Evolutionary conservation across 2,329 filamentous ascomycete species (phyloP).

Genomic region (Calonectria hawksworthii): DNA sequence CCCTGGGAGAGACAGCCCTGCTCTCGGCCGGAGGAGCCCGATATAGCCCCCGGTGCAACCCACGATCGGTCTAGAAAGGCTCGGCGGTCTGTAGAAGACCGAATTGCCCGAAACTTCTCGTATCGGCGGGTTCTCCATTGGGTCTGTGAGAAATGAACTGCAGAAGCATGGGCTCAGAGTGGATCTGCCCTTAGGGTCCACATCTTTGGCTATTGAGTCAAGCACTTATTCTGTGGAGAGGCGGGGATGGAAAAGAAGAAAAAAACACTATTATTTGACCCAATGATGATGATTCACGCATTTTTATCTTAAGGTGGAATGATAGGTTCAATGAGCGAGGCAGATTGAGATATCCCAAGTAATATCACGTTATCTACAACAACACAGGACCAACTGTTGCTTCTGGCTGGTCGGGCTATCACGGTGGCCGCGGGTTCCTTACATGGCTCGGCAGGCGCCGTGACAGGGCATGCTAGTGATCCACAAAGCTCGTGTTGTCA

Average conservation of each 20-base stretch:
- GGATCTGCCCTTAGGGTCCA: background rate
- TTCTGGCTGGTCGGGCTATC: background rate
- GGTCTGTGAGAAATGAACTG: background rate
- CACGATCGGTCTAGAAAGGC: conserved; percentile 1
- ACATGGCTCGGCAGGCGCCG: background rate
- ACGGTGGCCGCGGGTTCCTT: conserved; percentile 9
- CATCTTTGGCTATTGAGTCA: background rate
- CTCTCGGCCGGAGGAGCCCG: background rate
- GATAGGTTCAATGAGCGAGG: background rate
- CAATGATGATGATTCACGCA: background rate
- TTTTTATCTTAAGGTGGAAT: background rate
- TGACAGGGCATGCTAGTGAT: background rate
- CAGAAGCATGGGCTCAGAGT: background rate
- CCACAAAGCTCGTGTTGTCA: conserved; percentile 10
- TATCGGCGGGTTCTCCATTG: background rate
- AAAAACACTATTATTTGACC: background rate
- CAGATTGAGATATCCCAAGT: background rate
- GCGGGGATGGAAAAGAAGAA: background rate
- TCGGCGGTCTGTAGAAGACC: background rate
- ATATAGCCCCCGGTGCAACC: background rate
- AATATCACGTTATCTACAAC: no score
- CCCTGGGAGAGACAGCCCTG: background rate
- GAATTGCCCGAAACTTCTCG: background rate
- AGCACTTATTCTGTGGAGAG: background rate
- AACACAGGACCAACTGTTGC: background rate